Conservation (phyloP, 805 yeast genomes). For the Blastobotrys mokoenaii region DNA sequence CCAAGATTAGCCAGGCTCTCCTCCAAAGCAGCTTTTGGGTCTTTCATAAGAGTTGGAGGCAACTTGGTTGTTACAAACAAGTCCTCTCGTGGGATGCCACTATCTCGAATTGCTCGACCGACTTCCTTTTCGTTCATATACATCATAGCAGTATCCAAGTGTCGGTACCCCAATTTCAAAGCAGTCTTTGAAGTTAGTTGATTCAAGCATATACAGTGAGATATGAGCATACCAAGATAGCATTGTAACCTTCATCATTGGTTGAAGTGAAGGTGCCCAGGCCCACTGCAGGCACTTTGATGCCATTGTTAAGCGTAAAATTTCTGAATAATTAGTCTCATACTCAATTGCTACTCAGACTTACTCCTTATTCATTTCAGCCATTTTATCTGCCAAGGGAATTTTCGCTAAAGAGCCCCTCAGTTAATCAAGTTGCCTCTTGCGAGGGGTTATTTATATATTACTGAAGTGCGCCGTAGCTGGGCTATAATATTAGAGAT, state of each 20-base stretch:
- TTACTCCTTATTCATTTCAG: not conserved
- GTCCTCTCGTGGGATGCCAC: slow-evolving; percentile 39
- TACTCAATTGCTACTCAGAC: no score
- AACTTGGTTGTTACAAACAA: slow-evolving; percentile 58
- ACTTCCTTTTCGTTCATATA: slow-evolving; percentile 63
- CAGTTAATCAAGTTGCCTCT: no score
- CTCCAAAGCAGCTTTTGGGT: slow-evolving; percentile 41
- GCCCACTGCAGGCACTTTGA: slow-evolving; percentile 56
- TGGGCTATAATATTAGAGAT: no score
- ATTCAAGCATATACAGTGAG: no score
- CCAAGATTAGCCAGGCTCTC: slow-evolving; percentile 43
- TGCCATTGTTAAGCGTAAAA: slow-evolving; percentile 49
- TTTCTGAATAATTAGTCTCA: slow-evolving; percentile 1
- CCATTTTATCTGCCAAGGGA: no score
- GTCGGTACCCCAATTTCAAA: slow-evolving; percentile 56
- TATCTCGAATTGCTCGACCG: slow-evolving; percentile 41
- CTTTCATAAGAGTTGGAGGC: slow-evolving; percentile 35
- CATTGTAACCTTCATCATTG: slow-evolving; percentile 37
- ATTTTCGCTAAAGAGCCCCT: no score
- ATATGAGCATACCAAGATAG: slow-evolving; percentile 29
- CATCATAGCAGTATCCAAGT: slow-evolving; percentile 66
- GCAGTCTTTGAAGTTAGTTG: slow-evolving; percentile 35
- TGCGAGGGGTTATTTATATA: no score
- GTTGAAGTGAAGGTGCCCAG: slow-evolving; percentile 59
- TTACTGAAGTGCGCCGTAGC: no score